Evolutionary conservation across 169 alveolate species (phyloP).

Genomic region (Ichthyophthirius multifiliis): DNA sequence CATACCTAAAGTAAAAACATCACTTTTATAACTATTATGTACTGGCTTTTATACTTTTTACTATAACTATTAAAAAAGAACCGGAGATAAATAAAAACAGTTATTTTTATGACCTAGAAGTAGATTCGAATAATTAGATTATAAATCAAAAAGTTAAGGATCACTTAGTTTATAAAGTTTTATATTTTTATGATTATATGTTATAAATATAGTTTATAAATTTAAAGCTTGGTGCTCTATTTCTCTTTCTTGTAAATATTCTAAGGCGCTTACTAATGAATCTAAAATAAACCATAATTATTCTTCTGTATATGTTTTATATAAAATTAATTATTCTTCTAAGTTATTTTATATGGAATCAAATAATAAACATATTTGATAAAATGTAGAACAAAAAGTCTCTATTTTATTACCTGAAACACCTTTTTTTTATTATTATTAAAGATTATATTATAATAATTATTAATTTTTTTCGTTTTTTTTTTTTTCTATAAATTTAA

Average conservation of each 20-base stretch:
- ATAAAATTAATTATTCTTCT: not conserved
- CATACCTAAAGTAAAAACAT: slow-evolving; percentile 16
- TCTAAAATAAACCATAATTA: not conserved
- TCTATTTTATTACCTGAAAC: not conserved
- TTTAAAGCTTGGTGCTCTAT: not conserved
- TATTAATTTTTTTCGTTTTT: not conserved
- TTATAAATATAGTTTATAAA: not conserved
- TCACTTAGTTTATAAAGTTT: not conserved
- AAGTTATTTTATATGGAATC: not conserved
- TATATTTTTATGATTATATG: not conserved
- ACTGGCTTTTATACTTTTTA: not conserved
- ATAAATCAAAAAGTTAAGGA: not conserved
- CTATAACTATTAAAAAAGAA: not conserved
- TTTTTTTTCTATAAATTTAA: too few species aligned
- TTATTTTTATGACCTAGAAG: not conserved
- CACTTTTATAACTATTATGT: slow-evolving; percentile 11
- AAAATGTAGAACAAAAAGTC: slow-evolving; percentile 14
- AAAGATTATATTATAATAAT: too few species aligned
- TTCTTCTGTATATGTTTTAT: not conserved
- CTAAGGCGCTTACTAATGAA: not conserved
- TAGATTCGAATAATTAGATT: not conserved
- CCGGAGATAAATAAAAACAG: not conserved
- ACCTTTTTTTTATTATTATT: not conserved
- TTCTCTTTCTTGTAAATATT: not conserved
- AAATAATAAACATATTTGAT: not conserved